Base-by-base conservation (phyloP, 139 green algal species). In the Chlamydomonas asymmetrica region DNA sequence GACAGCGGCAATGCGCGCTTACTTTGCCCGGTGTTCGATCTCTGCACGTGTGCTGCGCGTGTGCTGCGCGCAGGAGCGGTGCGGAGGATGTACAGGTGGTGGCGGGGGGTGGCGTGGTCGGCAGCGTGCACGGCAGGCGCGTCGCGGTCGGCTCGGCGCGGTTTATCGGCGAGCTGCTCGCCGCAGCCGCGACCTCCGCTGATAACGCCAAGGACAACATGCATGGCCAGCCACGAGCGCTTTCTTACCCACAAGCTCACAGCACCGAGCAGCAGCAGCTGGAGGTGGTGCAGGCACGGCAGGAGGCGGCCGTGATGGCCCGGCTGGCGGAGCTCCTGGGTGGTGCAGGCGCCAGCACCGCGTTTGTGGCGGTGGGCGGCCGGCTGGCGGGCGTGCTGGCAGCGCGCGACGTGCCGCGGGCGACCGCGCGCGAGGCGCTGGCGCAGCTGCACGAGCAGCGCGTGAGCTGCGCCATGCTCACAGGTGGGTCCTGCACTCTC, bases 391-490 rank as follows among this genome's bases (percentile, higher is more conserved):
- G 48, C 7, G 35, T 79, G 38, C 29, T 85, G 63, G 66, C 64
- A 41, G 29, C 82, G 35, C 34, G 45, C 6, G 80, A 85, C 69
- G 27, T 9, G 32, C 25, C 48, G 25, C 64, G 81, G 31, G 22
- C 23, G 4, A 71, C 71, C 41, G 82, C 85, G 4, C n/a, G 9
- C 59, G 29, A 73, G 13, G 82, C 81, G 9, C 35, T 91, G 27
- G 56, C 62, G 63, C 7, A 77, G 43, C 79, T 90, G 34, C 72
- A 68, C 10, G 49, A 62, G 22, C 45, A 84, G 8, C 75, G 79
- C 20, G 39, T 90, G n/a, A 35, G 34, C 2, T 67, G 76, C 4
- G 41, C 50, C 1, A 92, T 95, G 72, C 66, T 93, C 35, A 92
- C 89, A 10, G n/a, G n/a, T n/a, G n/a, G n/a, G n/a, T n/a, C n/a